These are phyloP conservation scores for Chlamydomonas schloesseri DNA, from an alignment of 139 green algal genomes.

Conservation along the genomic window DNA sequence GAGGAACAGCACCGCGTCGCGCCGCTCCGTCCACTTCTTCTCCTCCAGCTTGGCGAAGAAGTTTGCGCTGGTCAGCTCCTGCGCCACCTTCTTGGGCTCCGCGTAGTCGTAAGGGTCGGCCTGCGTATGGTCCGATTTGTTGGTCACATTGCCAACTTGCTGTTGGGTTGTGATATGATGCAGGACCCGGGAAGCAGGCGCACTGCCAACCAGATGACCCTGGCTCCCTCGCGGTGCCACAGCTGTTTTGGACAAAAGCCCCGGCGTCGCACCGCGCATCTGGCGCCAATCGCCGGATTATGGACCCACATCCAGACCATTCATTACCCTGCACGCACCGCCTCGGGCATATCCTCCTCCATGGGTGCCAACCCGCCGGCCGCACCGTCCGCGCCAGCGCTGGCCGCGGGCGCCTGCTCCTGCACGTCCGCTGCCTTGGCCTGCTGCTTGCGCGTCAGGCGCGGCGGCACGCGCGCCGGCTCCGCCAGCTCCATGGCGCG, in stretches of 20 bases:
- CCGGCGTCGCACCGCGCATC: too few relatives aligned
- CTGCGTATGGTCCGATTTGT: slow-evolving; percentile 26
- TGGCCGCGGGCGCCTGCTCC: slow-evolving; percentile 6
- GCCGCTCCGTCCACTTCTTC: slow-evolving; percentile 93
- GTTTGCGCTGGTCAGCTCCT: slow-evolving; percentile 55
- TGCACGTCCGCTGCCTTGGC: slow-evolving; percentile 45
- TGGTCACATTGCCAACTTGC: too few relatives aligned
- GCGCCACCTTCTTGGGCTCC: slow-evolving; percentile 72
- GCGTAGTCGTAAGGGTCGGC: slow-evolving; percentile 87
- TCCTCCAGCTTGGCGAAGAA: slow-evolving; percentile 85
- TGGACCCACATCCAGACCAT: too few relatives aligned
- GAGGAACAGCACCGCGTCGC: slow-evolving; percentile 75
- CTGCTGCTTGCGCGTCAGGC: slow-evolving; percentile 80
- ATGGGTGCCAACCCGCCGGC: neutral
- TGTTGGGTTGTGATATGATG: too few relatives aligned
- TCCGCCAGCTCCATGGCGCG: slow-evolving; percentile 26
- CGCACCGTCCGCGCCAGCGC: neutral
- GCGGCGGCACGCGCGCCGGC: slow-evolving; percentile 56
- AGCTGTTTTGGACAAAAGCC: too few relatives aligned
- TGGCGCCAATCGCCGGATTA: too few relatives aligned
- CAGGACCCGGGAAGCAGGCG: too few relatives aligned
- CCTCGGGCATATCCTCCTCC: neutral
- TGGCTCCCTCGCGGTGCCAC: too few relatives aligned
- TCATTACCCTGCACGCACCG: too few relatives aligned
- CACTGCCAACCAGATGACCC: too few relatives aligned